Evolutionary conservation across 2,329 filamentous ascomycete genomes (phyloP), one percentile per base, ranked within the genome.

Genomic region (Grosmannia clavigera): DNA sequence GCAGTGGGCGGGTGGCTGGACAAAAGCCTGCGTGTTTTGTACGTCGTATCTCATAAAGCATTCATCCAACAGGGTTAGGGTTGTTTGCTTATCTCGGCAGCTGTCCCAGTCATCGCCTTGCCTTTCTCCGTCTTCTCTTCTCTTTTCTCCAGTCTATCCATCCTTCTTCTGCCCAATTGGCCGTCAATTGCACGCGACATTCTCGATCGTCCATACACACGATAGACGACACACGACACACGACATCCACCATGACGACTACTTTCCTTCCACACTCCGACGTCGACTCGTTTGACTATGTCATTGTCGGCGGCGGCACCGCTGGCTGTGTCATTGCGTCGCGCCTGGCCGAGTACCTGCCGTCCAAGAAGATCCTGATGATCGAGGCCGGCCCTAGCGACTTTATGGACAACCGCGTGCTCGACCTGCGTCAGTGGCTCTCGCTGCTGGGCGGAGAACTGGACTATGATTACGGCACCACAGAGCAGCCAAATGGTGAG

Each of bases 341-440:
- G 59, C 84, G 90, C 58, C 80, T 95, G 63, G 85, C 90, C 38
- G 83, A 90, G 72, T 94, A 95, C 71, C 55, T 65, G 54, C 91
- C 91, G 57, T 79, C 89, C 72, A 91, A 89, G 76, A 86, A 82
- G 66, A 82, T 92, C 61, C 82, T 96, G 61, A 73, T 95, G 68
- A 88, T 96, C 71, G 91, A 96, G 77, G 91, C 86, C 65, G 91
- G 91, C 54, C 91, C 91, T 60, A 92, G 88, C 70, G 91, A 95
- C 73, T 94, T 86, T 74, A 88, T 88, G 78, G 88, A 95, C 72
- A 87, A 94, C 72, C 84, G 89, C 60, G 91, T 95, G 54, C 81
- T 95, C 57, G 85, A 92, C 67, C 81, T 95, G 66, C 90, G 90
- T 69, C 85, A 95, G 74, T 95, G 91, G 91, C 78, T 95, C 64